Evolutionary conservation across 2,329 filamentous ascomycete species (phyloP).

Genomic region (Botryotinia globosa): DNA sequence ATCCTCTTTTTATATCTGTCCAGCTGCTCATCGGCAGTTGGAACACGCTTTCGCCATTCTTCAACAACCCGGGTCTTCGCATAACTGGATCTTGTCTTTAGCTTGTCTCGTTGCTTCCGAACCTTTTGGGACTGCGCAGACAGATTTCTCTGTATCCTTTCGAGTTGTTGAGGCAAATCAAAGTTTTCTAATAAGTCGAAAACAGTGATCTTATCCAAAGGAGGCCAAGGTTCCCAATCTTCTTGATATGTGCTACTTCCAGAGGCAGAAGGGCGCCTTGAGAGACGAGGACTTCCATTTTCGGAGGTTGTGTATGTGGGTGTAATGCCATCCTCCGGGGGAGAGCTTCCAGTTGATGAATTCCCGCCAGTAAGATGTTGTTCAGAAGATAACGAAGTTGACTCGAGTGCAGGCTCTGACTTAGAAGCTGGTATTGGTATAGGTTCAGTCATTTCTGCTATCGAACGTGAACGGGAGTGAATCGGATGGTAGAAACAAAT

Average conservation of each 20-base stretch:
- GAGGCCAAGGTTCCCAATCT: slow-evolving; percentile 82
- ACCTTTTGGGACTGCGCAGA: slow-evolving; percentile 83
- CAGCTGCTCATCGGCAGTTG: slow-evolving; percentile 86
- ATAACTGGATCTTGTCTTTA: slow-evolving; percentile 71
- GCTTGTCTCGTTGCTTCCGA: slow-evolving; percentile 73
- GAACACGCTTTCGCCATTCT: slow-evolving; percentile 84
- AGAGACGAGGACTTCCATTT: slow-evolving; percentile 57
- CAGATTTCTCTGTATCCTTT: slow-evolving; percentile 82
- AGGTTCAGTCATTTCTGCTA: slow-evolving; percentile 47
- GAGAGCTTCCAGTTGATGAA: slow-evolving; percentile 48
- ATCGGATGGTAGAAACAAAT: slow-evolving; percentile 44
- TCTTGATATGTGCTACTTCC: slow-evolving; percentile 82
- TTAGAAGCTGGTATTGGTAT: slow-evolving; percentile 40
- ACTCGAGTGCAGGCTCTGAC: slow-evolving; percentile 27
- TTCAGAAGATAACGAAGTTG: slow-evolving; percentile 30
- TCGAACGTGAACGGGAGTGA: slow-evolving; percentile 40
- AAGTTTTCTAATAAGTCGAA: slow-evolving; percentile 95
- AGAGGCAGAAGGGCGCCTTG: slow-evolving; percentile 78
- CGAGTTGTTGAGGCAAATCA: slow-evolving; percentile 82
- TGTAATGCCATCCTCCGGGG: slow-evolving; percentile 49
- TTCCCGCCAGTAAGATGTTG: slow-evolving; percentile 23
- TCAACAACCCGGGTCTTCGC: slow-evolving; percentile 90
- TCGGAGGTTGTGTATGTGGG: slow-evolving; percentile 48
- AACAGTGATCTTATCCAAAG: slow-evolving; percentile 83
- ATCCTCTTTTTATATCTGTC: slow-evolving; percentile 87